Base-by-base conservation (phyloP, 805 yeast genomes). In the Candida fluviatilis region DNA sequence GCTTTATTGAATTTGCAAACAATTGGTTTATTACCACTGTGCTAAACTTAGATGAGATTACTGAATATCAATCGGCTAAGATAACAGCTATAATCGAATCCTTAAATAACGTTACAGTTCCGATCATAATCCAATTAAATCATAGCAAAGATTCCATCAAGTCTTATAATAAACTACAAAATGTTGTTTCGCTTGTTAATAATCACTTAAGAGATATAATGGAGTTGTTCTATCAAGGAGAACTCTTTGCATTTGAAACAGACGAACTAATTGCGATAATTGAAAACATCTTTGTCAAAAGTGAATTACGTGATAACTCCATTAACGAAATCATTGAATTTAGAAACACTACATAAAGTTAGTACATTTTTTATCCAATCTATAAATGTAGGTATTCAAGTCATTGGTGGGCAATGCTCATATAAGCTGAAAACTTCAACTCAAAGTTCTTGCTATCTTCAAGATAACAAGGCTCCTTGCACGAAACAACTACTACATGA, bases 171-270 rank as follows among this genome's bases (percentile, higher is more conserved):
- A 58, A 60, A 40, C 39, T 64, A 29, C 46, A 49, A 35, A 66
- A 66, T 38, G 41, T 58, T n/a, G 46, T 50, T 31, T 58, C 61
- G 38, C 48, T 67, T 34, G 46, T 68, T 36, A 61, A 52, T 38
- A 57, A 52, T 42, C 75, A 68, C 44, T 58, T 76, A 47, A 66
- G 59, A 28, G 70, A 64, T 30, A 76, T 76, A 31, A 61, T 75
- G 58, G 73, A 64, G 13, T 48, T 60, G 35, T 76, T 76, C 46
- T 74, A 73, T 52, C 71, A 73, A 45, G 81, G 80, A 4, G 73
- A 67, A 26, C 64, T 73, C 34, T 75, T 60, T 44, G 78, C 73
- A 39, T 57, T 73, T 30, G 61, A 63, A 17, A 75, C 80, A 0
- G 55, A 58, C 10, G 82, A 76, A 46, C 50, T 76, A 39, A 56